Conservation (phyloP, 176 grass and related monocot genomes). For the Echinochloa phyllopogon region DNA sequence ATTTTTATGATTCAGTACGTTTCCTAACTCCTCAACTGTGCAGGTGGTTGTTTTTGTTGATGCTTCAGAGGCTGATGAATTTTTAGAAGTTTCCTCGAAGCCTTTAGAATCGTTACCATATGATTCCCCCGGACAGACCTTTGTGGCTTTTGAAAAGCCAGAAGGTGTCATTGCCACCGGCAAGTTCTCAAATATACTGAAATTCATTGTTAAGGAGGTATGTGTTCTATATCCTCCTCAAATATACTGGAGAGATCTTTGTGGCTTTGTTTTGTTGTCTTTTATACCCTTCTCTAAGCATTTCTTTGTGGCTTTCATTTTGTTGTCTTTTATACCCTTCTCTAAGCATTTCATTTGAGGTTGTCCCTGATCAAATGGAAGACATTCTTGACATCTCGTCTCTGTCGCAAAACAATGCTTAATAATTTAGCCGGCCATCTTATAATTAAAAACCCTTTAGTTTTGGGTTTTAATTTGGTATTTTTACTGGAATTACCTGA, state of each 20-base stretch:
- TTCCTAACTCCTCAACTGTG: slow-evolving; percentile 36
- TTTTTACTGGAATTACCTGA: background rate
- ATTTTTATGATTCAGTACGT: slow-evolving; percentile 10
- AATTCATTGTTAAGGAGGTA: slow-evolving; percentile 99
- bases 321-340: slow-evolving; percentile 7
- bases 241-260: background rate
- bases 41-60: slow-evolving; percentile 95
- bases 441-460: background rate
- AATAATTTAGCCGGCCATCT: background rate
- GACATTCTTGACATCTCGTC: background rate
- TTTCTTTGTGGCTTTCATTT: background rate
- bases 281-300: background rate
- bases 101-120: slow-evolving; percentile 81
- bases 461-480: background rate
- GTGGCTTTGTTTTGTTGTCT: background rate
- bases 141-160: slow-evolving; percentile 95
- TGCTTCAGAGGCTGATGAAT: slow-evolving; percentile 95
- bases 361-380: background rate
- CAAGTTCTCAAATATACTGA: slow-evolving; percentile 92
- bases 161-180: slow-evolving; percentile 80
- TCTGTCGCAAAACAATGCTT: background rate
- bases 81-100: slow-evolving; percentile 73
- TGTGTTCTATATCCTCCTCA: background rate
- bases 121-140: slow-evolving; percentile 86
- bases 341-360: slow-evolving; percentile 27